Evolutionary conservation across 1,139 yeast species (phyloP), one percentile per base, ranked within the genome.

Genomic region (Kurtzmaniella quercitrusa): DNA sequence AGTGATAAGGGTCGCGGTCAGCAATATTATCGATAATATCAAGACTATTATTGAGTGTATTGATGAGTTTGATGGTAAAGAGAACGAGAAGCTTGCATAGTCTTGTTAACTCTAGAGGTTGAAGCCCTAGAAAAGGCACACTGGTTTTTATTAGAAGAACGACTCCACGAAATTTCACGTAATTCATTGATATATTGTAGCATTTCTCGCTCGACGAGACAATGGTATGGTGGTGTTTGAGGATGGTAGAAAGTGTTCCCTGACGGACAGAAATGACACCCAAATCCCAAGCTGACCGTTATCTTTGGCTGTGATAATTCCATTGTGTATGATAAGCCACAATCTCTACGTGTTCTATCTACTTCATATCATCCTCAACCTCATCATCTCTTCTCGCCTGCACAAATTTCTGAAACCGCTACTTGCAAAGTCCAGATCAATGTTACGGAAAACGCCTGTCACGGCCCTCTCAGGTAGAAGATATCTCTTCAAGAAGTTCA

Each of bases 1-100:
- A 45, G 81, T 80, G 2, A 70, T 85, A 38, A 64, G 93, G 51
- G 91, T 84, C 8, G 86, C 89, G 3, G 83, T 81, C 24, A 82
- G 84, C 59, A 81, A 80, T 51, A 73, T 82, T 31, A 68, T 85
- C 47, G 91, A 85, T 55, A 80, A 77, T 50, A 59, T 84, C 39
- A 80, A 80, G 51, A 79, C 87, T 2, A 73, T 82, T 1, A 67
- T 83, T 9, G 91, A 85, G 60, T 81, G 88, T 50, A 63, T 84
- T 51, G 88, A 82, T 42, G 83, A 76, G 54, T 77, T 82, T 57
- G 82, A 77, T 47, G 72, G 69, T 7, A 55, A 63, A 46, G 49
- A 66, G 31, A 27, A 27, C 12, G 14, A 11, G 14, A 27, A 27
- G 14, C 31, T n/a, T 27, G 4, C 31, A 11, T 27, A 27, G 14